Percentiles rank a stretch among this genome's conserved stretches.
phyloP scores from a whole-genome alignment of 495 filamentous ascomycete genomes.

The Cercophora samala region DNA sequence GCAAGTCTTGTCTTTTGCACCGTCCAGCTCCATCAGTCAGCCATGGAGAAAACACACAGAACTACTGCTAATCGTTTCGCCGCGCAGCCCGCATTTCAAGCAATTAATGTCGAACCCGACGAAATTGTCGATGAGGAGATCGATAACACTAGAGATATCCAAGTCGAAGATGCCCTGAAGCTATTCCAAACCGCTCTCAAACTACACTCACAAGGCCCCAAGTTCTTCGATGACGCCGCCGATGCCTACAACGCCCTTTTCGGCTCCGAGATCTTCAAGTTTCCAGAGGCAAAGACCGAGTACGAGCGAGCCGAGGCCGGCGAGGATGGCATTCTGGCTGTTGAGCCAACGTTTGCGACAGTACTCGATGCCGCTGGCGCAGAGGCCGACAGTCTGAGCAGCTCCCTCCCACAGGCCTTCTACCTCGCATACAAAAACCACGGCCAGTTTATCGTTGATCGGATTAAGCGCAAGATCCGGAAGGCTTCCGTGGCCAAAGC shows the following conservation, averaged over 20 bases:
- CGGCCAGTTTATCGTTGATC: slow-evolving; percentile 82
- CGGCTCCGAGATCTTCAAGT: slow-evolving; percentile 88
- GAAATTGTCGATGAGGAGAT: slow-evolving; percentile 85
- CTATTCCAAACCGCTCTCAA: slow-evolving; percentile 90
- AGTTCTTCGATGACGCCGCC: slow-evolving; percentile 68
- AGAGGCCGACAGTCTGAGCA: slow-evolving; percentile 66
- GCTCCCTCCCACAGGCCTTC: slow-evolving; percentile 79
- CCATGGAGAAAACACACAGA: not conserved
- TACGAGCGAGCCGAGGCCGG: slow-evolving; percentile 63
- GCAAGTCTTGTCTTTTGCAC: not conserved
- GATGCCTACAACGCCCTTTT: slow-evolving; percentile 84
- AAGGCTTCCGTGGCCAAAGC: slow-evolving; percentile 30
- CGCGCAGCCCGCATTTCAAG: slow-evolving; percentile 61
- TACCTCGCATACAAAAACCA: slow-evolving; percentile 94
- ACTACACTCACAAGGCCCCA: slow-evolving; percentile 81
- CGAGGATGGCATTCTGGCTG: slow-evolving; percentile 45
- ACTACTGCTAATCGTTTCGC: not conserved
- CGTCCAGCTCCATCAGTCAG: not conserved
- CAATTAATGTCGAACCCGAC: slow-evolving; percentile 90
- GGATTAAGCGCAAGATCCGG: slow-evolving; percentile 51
- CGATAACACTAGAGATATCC: slow-evolving; percentile 92
- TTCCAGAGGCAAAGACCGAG: slow-evolving; percentile 77
- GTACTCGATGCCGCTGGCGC: slow-evolving; percentile 42
- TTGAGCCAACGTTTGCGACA: slow-evolving; percentile 39
- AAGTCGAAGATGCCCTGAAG: slow-evolving; percentile 94